Evolutionary conservation across 192 early-diverging fungal species (phyloP).

Genomic region (Mortierella claussenii): DNA sequence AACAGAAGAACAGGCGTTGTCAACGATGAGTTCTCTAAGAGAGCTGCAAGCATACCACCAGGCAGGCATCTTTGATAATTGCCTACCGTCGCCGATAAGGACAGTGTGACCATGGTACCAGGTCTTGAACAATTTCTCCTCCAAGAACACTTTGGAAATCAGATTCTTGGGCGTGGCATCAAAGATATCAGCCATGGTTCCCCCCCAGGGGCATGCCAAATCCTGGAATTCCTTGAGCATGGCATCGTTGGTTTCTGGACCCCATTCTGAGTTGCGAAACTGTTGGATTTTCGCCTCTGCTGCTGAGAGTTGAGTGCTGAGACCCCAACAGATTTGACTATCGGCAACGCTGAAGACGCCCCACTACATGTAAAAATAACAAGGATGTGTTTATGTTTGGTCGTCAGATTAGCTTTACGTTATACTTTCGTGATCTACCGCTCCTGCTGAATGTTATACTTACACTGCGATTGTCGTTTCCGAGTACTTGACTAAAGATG

Average conservation of each 20-base stretch:
- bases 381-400: not conserved
- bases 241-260: conserved; percentile 10
- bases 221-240: conserved; percentile 6
- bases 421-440: not conserved
- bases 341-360: not conserved
- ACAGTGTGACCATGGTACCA: conserved; percentile 6
- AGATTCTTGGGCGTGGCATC: conserved; percentile 21
- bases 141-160: conserved; percentile 29
- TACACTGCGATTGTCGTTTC: conserved; percentile 3
- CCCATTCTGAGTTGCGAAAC: conserved; percentile 30
- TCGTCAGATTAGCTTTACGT: not conserved
- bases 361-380: not conserved
- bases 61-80: no score
- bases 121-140: conserved; percentile 25
- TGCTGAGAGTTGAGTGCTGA: not conserved
- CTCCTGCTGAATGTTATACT: not conserved
- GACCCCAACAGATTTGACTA: not conserved
- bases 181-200: conserved; percentile 16
- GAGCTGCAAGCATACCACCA: no score
- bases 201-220: not conserved
- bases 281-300: conserved; percentile 4
- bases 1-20: not conserved
- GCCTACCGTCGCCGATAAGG: conserved; percentile 16
- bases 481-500: not conserved
- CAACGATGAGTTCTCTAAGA: no score